phyloP scores from a whole-genome alignment of 2,329 filamentous ascomycete genomes.

The Fusarium penzigii region DNA sequence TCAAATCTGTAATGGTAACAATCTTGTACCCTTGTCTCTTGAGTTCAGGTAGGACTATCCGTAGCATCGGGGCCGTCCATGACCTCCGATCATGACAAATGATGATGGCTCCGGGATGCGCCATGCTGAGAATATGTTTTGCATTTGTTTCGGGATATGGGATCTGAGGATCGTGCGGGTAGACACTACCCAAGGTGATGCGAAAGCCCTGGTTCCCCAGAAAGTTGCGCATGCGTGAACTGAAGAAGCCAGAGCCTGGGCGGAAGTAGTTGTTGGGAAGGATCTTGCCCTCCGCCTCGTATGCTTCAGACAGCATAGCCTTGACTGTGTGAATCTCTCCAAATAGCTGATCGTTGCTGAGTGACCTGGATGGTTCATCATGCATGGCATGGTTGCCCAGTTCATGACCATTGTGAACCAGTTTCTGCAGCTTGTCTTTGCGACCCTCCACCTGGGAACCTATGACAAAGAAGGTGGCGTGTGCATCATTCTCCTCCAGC shows the following conservation, averaged over 20 bases:
- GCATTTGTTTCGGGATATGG: constrained; percentile 69
- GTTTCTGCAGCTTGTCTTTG: constrained; percentile 55
- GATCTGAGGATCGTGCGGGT: constrained; percentile 91
- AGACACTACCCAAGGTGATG: constrained; percentile 80
- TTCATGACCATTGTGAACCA: constrained; percentile 67
- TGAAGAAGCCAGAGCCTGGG: constrained; percentile 85
- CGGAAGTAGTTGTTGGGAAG: constrained; percentile 70
- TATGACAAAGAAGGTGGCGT: constrained; percentile 88
- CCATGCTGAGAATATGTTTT: constrained; percentile 77
- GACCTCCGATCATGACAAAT: constrained; percentile 81
- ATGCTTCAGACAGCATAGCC: constrained; percentile 56
- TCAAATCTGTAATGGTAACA: constrained; percentile 69
- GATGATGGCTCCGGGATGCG: constrained; percentile 74
- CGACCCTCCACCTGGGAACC: constrained; percentile 68
- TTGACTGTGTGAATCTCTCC: constrained; percentile 68
- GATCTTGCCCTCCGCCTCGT: constrained; percentile 45
- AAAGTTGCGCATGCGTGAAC: constrained; percentile 63
- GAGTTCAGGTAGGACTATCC: constrained; percentile 70
- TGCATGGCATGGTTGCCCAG: constrained; percentile 88
- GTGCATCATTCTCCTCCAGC: constrained; percentile 65
- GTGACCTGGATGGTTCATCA: constrained; percentile 71
- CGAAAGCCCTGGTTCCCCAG: constrained; percentile 64
- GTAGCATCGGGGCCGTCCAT: constrained; percentile 84
- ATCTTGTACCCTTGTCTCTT: constrained; percentile 68
- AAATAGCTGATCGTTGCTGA: constrained; percentile 60